Percentiles rank a stretch among this genome's conserved stretches.
Evolutionary conservation across 768 basidiomycete species (phyloP).

Genomic region (Agaricus blazei): DNA sequence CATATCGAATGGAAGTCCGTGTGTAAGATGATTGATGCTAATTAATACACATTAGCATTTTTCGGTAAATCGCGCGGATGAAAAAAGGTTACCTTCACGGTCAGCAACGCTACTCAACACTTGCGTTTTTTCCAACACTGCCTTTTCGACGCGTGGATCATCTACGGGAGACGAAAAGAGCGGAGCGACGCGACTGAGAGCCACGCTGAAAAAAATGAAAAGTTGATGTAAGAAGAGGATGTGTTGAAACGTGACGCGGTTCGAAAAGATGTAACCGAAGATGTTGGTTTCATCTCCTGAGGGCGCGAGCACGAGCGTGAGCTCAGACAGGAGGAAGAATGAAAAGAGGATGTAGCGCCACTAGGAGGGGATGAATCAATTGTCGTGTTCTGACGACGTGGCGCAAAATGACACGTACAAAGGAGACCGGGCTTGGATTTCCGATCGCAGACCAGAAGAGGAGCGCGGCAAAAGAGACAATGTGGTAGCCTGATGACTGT

Average conservation of each 20-base stretch:
- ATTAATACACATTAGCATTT: neutral
- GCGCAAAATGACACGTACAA: conserved; percentile 45
- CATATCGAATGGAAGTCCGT: conserved; percentile 50
- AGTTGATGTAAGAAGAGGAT: conserved; percentile 72
- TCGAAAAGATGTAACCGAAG: conserved; percentile 53
- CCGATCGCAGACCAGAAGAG: conserved; percentile 62
- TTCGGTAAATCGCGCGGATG: neutral
- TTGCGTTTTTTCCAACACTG: conserved; percentile 39
- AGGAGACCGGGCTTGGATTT: conserved; percentile 52
- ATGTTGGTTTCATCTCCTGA: conserved; percentile 35
- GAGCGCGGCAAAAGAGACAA: conserved; percentile 51
- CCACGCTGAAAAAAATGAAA: conserved; percentile 70
- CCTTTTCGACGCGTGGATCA: conserved; percentile 29
- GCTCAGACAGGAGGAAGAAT: conserved; percentile 55
- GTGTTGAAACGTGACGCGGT: conserved; percentile 71
- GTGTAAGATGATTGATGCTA: conserved; percentile 50
- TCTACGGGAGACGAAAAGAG: conserved; percentile 47
- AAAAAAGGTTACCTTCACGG: conserved; percentile 40
- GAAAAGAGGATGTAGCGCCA: conserved; percentile 79
- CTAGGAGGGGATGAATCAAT: conserved; percentile 26
- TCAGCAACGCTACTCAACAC: conserved; percentile 41
- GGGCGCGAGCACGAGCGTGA: conserved; percentile 60
- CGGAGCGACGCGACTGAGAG: conserved; percentile 66
- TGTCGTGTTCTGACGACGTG: conserved; percentile 3
- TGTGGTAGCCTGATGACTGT: conserved; percentile 60